Evolutionary conservation across 2,329 filamentous ascomycete genomes (phyloP).

Genomic region (Aspergillus sclerotialis): DNA sequence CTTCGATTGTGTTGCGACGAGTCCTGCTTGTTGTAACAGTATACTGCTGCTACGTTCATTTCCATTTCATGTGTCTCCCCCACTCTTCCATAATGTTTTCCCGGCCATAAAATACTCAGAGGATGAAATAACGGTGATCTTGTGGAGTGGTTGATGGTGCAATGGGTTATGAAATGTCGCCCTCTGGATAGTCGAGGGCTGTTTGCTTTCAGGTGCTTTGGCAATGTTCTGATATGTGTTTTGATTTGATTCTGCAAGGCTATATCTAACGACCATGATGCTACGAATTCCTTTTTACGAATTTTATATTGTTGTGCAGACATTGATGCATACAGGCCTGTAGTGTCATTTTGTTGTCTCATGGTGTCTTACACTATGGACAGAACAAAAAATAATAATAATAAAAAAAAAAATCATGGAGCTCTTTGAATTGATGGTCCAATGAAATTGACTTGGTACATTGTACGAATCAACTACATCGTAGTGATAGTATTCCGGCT

Average conservation of each 20-base stretch:
- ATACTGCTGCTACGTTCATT: slow-evolving; percentile 6
- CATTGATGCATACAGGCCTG: too few relatives aligned
- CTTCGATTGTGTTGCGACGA: not conserved
- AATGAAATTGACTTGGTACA: too few relatives aligned
- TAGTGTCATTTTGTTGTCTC: too few relatives aligned
- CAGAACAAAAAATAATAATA: too few relatives aligned
- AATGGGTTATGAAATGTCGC: too few relatives aligned
- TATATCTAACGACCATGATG: slow-evolving; percentile 27
- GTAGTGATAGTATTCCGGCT: too few relatives aligned
- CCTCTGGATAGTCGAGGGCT: too few relatives aligned
- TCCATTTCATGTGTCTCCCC: slow-evolving; percentile 6
- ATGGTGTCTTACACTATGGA: too few relatives aligned
- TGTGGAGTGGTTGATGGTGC: slow-evolving; percentile 8
- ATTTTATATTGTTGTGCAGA: not conserved
- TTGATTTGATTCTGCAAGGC: slow-evolving; percentile 13
- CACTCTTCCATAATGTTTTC: not conserved
- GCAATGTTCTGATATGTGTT: slow-evolving; percentile 10
- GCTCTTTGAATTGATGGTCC: too few relatives aligned
- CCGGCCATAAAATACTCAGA: not conserved
- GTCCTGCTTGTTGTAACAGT: not conserved
- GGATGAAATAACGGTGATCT: not conserved
- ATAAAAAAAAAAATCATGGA: too few relatives aligned
- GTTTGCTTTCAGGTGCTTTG: slow-evolving; percentile 14
- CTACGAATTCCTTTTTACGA: slow-evolving; percentile 28
- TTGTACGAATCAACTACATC: too few relatives aligned